Percentiles rank a stretch among this genome's conserved stretches.
Evolutionary conservation across 2,329 filamentous ascomycete species (phyloP).

Genomic region (Sphaerulina musiva): DNA sequence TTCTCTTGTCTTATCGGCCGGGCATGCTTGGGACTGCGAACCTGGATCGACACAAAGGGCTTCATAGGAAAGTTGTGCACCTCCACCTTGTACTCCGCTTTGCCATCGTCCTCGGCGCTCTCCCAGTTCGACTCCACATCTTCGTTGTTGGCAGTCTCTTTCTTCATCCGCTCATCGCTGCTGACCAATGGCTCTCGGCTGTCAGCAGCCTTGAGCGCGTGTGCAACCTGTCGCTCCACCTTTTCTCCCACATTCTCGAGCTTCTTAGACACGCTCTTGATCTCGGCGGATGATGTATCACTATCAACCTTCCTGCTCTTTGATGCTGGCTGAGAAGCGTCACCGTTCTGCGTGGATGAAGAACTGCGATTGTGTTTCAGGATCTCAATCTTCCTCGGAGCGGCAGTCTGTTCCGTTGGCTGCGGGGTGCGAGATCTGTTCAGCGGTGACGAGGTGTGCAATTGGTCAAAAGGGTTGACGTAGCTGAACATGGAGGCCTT

Average conservation of each 20-base stretch:
- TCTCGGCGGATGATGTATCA: constrained; percentile 9
- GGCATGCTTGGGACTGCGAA: constrained; percentile 52
- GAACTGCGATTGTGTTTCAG: constrained; percentile 41
- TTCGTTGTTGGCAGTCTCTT: constrained; percentile 50
- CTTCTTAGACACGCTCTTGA: constrained; percentile 64
- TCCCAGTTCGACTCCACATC: constrained; percentile 69
- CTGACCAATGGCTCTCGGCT: constrained; percentile 40
- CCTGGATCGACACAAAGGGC: constrained; percentile 84
- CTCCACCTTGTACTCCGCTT: constrained; percentile 58
- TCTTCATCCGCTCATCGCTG: constrained; percentile 52
- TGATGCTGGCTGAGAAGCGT: constrained; percentile 24
- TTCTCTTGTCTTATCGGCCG: constrained; percentile 67
- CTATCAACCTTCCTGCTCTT: constrained; percentile 34
- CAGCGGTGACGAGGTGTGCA: constrained; percentile 60
- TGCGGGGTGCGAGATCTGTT: constrained; percentile 52
- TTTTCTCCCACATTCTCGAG: constrained; percentile 59
- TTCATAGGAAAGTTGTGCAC: constrained; percentile 96
- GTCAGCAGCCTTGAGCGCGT: constrained; percentile 54
- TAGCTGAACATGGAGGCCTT: constrained; percentile 56
- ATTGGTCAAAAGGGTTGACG: constrained; percentile 64
- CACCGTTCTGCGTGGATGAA: constrained; percentile 29
- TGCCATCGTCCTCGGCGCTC: constrained; percentile 70
- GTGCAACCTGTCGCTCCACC: constrained; percentile 56
- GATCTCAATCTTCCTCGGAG: constrained; percentile 39
- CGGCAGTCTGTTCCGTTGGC: constrained; percentile 30